Percentiles rank a stretch among this genome's conserved stretches.
Evolutionary conservation across 2,329 filamentous ascomycete genomes (phyloP).

Genomic region (Iodosphaeria phyllophila): DNA sequence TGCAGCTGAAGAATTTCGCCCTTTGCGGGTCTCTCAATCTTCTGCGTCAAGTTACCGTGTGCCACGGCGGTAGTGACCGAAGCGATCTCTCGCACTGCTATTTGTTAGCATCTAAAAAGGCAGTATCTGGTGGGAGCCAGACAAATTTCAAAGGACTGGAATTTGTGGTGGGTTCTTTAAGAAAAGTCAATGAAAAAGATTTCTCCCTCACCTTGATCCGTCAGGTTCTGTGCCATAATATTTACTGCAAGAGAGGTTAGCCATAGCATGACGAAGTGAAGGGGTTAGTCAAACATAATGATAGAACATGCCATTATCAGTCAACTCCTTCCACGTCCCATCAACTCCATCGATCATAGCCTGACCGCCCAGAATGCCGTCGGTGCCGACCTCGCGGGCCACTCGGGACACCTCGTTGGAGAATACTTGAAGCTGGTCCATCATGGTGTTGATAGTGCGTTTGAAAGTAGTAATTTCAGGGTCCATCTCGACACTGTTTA

Average conservation of each 20-base stretch:
- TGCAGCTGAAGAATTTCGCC: constrained; percentile 71
- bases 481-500: constrained; percentile 93
- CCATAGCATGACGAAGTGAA: not conserved
- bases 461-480: constrained; percentile 97
- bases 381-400: constrained; percentile 87
- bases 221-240: constrained; percentile 69
- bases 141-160: not conserved
- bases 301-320: constrained; percentile 53
- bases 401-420: constrained; percentile 91
- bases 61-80: constrained; percentile 71
- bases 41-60: constrained; percentile 67
- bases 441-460: constrained; percentile 97
- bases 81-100: constrained; percentile 72
- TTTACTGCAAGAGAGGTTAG: constrained; percentile 33
- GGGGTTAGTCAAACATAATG: too few species aligned
- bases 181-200: too few species aligned
- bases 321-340: constrained; percentile 95
- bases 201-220: constrained; percentile 40
- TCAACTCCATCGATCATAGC: constrained; percentile 86
- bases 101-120: too few species aligned
- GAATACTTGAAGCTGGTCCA: constrained; percentile 93
- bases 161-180: too few species aligned
- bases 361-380: constrained; percentile 84
- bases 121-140: too few species aligned
- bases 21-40: constrained; percentile 63